Evolutionary conservation across 73 alveolate species (phyloP).

Genomic region (Strombidium stylifer): DNA sequence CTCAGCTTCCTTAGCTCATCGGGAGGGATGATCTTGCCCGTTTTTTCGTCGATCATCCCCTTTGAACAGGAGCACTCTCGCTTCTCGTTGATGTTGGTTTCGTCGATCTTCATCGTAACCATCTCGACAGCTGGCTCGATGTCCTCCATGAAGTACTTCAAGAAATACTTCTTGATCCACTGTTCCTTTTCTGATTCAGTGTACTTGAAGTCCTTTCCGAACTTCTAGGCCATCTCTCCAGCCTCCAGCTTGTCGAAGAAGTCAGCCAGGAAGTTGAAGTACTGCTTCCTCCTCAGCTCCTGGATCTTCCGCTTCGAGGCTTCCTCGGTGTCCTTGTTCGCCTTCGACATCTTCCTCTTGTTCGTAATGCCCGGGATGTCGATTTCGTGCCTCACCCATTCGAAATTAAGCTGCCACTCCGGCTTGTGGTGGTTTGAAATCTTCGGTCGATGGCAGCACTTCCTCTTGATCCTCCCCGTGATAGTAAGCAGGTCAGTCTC

Average conservation of each 20-base stretch:
- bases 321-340: background rate
- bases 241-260: slow-evolving; percentile 24
- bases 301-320: background rate
- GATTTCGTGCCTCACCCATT: too few species aligned
- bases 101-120: too few species aligned
- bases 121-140: too few species aligned
- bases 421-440: too few species aligned
- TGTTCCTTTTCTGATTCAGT: slow-evolving; percentile 28
- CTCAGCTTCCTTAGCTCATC: too few species aligned
- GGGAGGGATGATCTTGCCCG: too few species aligned
- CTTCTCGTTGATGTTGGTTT: too few species aligned
- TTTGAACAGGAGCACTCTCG: too few species aligned
- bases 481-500: background rate
- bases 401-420: too few species aligned
- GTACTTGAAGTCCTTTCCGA: background rate
- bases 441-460: background rate
- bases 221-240: slow-evolving; percentile 15
- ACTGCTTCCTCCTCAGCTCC: slow-evolving; percentile 14
- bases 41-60: too few species aligned
- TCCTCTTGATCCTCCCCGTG: background rate
- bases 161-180: slow-evolving; percentile 11
- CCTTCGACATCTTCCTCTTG: background rate
- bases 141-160: slow-evolving; percentile 8
- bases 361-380: background rate
- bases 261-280: slow-evolving; percentile 29